A percentile compares a stretch with the other conserved stretches of the same genome.
These are phyloP conservation scores for Saccharomyces kudriavzevii DNA, from an alignment of 805 yeast species.

Conservation along the genomic window DNA sequence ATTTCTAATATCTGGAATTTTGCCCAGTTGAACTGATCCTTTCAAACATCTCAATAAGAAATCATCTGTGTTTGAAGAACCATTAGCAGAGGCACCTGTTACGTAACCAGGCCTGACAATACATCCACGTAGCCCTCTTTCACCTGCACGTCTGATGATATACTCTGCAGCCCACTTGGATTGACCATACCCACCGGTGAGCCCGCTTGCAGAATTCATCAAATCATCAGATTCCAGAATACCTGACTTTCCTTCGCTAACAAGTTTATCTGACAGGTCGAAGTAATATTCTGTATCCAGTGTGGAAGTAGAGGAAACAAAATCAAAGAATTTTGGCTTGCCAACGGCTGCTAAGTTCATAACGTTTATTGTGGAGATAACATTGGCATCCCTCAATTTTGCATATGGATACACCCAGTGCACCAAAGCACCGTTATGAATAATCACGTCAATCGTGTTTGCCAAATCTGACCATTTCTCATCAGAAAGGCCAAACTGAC, in stretches of 20 bases:
- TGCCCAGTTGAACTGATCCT: constrained; percentile 85
- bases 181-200: constrained; percentile 94
- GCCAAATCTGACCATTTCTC: constrained; percentile 51
- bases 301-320: constrained; percentile 93
- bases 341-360: constrained; percentile 60
- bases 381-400: constrained; percentile 87
- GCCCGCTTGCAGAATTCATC: constrained; percentile 70
- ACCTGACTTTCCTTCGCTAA: constrained; percentile 60
- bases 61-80: constrained; percentile 93
- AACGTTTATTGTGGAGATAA: constrained; percentile 76
- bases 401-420: constrained; percentile 98
- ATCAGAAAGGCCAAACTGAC: constrained; percentile 61
- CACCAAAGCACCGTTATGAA: constrained; percentile 96
- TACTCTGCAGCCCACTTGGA: constrained; percentile 96
- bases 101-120: constrained; percentile 95
- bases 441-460: constrained; percentile 62
- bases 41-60: constrained; percentile 89
- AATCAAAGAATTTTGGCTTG: constrained; percentile 76
- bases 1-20: constrained; percentile 77
- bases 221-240: constrained; percentile 77
- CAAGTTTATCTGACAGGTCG: constrained; percentile 61
- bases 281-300: constrained; percentile 79
- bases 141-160: constrained; percentile 80
- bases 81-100: constrained; percentile 75
- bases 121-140: constrained; percentile 77